Conservation (phyloP, 2,329 filamentous ascomycete genomes). For the Diaporthe helianthi region DNA sequence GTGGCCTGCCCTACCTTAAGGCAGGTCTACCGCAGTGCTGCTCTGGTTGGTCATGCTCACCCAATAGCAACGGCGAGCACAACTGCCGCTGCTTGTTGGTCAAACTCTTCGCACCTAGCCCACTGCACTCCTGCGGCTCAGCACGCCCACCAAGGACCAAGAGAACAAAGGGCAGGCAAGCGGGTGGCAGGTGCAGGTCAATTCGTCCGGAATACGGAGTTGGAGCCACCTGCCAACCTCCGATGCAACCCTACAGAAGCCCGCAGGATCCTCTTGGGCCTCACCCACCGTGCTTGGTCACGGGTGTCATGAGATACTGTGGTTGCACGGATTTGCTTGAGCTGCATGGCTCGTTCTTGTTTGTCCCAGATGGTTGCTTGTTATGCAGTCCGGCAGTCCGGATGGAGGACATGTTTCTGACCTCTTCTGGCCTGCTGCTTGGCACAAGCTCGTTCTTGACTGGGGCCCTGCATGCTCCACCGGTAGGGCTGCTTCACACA, state of each 20-base stretch:
- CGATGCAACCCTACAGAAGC: conserved; percentile 14
- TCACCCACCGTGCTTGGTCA: not conserved
- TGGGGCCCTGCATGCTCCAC: conserved; percentile 20
- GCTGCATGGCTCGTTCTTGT: not conserved
- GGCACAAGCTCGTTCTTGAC: not conserved
- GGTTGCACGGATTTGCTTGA: not conserved
- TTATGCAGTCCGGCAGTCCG: not conserved
- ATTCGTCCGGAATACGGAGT: conserved; percentile 14
- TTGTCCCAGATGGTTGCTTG: not conserved
- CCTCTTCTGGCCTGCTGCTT: conserved; percentile 9
- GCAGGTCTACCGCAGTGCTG: conserved; percentile 6
- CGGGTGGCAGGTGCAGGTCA: not conserved
- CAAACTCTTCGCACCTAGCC: conserved; percentile 15
- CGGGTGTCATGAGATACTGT: conserved; percentile 9
- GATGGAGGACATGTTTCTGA: not conserved
- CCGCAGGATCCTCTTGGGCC: not conserved
- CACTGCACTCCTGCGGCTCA: conserved; percentile 30
- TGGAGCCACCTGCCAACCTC: conserved; percentile 10
- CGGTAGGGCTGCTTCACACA: conserved; percentile 29
- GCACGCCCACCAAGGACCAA: conserved; percentile 13
- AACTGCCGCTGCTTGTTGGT: conserved; percentile 22
- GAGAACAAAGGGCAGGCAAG: not conserved
- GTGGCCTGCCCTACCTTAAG: not conserved
- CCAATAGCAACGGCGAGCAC: conserved; percentile 7
- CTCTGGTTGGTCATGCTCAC: not conserved